Evolutionary conservation across 1,284 basidiomycete genomes (phyloP), one percentile per base, ranked within the genome.

Genomic region (Ganoderma sinense): DNA sequence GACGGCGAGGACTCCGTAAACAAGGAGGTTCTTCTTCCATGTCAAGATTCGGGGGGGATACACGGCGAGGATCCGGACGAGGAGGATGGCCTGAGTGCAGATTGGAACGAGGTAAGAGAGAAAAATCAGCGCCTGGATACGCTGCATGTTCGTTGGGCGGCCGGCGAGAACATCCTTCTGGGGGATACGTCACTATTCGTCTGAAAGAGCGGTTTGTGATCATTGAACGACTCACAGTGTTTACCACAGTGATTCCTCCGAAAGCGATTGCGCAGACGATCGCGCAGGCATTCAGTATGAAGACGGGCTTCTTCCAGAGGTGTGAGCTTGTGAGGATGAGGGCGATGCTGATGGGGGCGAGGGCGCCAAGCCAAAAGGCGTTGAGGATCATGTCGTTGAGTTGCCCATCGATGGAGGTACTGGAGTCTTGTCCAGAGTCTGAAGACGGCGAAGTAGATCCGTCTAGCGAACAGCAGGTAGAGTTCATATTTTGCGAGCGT

Each of bases 221-320:
- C n/a, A 20, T 7, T 39, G 31, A 13, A 29, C 16, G 1, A 26
- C 45, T 62, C 31, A 53, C 65, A 29, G 29, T 5, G 29, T 43
- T 45, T 3, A 23, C 39, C 16, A 64, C 23, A 23, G 68, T 71
- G 43, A 73, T 36, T 5, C 65, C 43, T n/a, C 68, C 71, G n/a
- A 58, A 56, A 13, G 56, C 62, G 48, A 76, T 58, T 2, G 70
- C 74, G 2, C 75, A 62, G 48, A 67, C 18, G 69, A 78, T 64
- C 8, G 75, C 59, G 2, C 75, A n/a, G 29, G 76, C 66, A 66
- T 78, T 78, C 13, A 76, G 69, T 6, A 78, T 66, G 68, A 79
- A 79, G 10, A 79, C 67, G 18, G 77, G 78, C 62, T 75, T 73
- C 40, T 71, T 65, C 45, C 45, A 48, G 10, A 48, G 45, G 45